Evolutionary conservation across 257 asterid genomes (phyloP).

Genomic region (Coffea eugenioides): DNA sequence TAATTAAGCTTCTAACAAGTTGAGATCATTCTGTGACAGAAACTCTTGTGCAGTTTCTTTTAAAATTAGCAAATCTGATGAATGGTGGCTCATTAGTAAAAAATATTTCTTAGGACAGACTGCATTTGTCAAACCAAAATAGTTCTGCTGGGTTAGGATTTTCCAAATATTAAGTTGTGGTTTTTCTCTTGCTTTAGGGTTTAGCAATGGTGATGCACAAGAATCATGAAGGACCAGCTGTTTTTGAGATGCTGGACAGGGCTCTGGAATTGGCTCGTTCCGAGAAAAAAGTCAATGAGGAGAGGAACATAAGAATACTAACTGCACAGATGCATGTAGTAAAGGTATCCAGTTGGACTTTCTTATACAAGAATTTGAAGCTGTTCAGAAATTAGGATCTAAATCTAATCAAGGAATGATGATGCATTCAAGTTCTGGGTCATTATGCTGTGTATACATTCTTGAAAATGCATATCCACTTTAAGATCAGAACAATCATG

Average conservation of each 20-base stretch:
- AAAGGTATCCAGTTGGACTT: slow-evolving; percentile 43
- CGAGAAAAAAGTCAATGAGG: slow-evolving; percentile 64
- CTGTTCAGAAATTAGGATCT: neutral
- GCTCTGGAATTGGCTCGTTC: slow-evolving; percentile 63
- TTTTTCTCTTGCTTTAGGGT: slow-evolving; percentile 45
- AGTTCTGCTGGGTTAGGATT: neutral
- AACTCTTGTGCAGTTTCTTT: too few species aligned
- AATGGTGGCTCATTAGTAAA: too few species aligned
- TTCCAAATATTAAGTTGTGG: neutral
- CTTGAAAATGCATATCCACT: neutral
- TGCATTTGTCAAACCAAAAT: neutral
- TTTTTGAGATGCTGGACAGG: slow-evolving; percentile 71
- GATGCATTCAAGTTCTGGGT: neutral
- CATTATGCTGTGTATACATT: neutral
- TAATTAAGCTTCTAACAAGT: too few species aligned
- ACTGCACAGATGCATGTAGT: slow-evolving; percentile 83
- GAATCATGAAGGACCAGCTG: slow-evolving; percentile 76
- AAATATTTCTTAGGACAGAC: neutral
- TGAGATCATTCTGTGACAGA: too few species aligned
- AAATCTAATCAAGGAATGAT: neutral
- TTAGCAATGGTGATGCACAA: slow-evolving; percentile 95
- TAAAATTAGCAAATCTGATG: too few species aligned
- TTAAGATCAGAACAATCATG: neutral
- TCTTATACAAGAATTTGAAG: slow-evolving; percentile 9
- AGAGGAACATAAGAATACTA: slow-evolving; percentile 73